These are phyloP conservation scores for Trichoderma sp. DNA, from an alignment of 2,329 filamentous ascomycete genomes.

Conservation along the genomic window DNA sequence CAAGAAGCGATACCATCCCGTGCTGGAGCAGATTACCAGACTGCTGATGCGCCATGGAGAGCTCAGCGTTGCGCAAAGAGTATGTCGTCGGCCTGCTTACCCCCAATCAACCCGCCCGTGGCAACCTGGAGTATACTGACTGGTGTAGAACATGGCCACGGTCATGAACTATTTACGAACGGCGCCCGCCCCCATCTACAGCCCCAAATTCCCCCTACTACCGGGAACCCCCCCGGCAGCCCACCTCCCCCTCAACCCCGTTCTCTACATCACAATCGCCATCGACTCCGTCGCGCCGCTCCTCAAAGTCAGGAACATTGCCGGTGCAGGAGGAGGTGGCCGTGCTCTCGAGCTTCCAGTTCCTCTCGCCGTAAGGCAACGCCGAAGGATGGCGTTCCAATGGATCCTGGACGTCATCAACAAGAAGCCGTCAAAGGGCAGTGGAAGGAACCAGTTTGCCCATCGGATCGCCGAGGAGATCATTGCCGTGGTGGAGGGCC, in stretches of 20 bases:
- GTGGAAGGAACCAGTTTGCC: conserved; percentile 72
- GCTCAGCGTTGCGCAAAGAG: conserved; percentile 84
- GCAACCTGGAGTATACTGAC: conserved; percentile 25
- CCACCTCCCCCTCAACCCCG: conserved; percentile 84
- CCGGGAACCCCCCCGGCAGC: conserved; percentile 75
- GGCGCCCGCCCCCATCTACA: conserved; percentile 74
- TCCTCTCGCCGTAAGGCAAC: conserved; percentile 73
- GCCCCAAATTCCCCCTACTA: conserved; percentile 69
- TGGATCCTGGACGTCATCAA: conserved; percentile 89
- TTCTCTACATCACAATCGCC: conserved; percentile 84
- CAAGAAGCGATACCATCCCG: conserved; percentile 81
- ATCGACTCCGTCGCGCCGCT: conserved; percentile 93
- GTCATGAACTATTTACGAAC: conserved; percentile 86
- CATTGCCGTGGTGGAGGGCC: conserved; percentile 83
- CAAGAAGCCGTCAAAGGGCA: conserved; percentile 73
- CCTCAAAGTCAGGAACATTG: conserved; percentile 73
- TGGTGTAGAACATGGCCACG: conserved; percentile 73
- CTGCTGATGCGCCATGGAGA: conserved; percentile 91
- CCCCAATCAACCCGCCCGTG: background rate
- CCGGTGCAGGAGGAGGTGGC: conserved; percentile 84
- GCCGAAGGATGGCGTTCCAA: conserved; percentile 74
- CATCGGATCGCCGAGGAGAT: conserved; percentile 83
- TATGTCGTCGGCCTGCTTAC: conserved; percentile 47
- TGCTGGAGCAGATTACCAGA: conserved; percentile 85
- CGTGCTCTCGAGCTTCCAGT: conserved; percentile 78